phyloP scores from a whole-genome alignment of 2,329 filamentous ascomycete genomes.

The Passalora sequoiae region DNA sequence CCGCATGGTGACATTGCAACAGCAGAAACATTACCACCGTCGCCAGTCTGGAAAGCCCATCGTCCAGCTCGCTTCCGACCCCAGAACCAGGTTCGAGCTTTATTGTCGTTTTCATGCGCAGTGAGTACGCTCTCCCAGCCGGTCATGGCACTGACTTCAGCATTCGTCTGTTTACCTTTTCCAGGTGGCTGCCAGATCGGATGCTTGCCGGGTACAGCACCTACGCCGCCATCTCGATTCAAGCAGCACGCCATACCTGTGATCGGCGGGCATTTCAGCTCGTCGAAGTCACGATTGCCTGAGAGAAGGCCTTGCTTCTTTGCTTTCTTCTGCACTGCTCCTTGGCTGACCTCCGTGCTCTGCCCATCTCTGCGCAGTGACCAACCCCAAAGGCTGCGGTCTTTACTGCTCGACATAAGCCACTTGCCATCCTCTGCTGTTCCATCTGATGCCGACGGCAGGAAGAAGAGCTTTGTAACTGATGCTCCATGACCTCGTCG shows the following conservation, averaged over 20 bases:
- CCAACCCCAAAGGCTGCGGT: slow-evolving; percentile 93
- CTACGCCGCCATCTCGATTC: slow-evolving; percentile 92
- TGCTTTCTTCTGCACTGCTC: slow-evolving; percentile 77
- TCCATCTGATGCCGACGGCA: slow-evolving; percentile 84
- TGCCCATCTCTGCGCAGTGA: slow-evolving; percentile 92
- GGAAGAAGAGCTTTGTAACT: slow-evolving; percentile 74
- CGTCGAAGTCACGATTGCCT: slow-evolving; percentile 44
- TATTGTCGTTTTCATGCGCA: slow-evolving; percentile 77
- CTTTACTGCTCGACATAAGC: slow-evolving; percentile 82
- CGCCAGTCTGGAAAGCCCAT: slow-evolving; percentile 85
- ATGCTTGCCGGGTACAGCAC: slow-evolving; percentile 70
- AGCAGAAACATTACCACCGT: slow-evolving; percentile 72
- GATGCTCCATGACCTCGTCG: slow-evolving; percentile 85
- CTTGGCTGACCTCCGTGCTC: slow-evolving; percentile 88
- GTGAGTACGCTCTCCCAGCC: slow-evolving; percentile 98
- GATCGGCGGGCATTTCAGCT: slow-evolving; percentile 83
- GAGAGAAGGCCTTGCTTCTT: slow-evolving; percentile 74
- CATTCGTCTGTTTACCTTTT: slow-evolving; percentile 57
- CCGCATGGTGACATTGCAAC: slow-evolving; percentile 88
- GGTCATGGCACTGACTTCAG: slow-evolving; percentile 69
- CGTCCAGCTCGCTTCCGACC: slow-evolving; percentile 86
- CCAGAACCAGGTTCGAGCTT: slow-evolving; percentile 96
- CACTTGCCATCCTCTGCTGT: slow-evolving; percentile 86
- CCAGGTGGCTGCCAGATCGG: slow-evolving; percentile 74
- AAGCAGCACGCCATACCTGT: slow-evolving; percentile 86